Base-by-base conservation (phyloP, 305 asterid species). In the Rubia balearica region DNA sequence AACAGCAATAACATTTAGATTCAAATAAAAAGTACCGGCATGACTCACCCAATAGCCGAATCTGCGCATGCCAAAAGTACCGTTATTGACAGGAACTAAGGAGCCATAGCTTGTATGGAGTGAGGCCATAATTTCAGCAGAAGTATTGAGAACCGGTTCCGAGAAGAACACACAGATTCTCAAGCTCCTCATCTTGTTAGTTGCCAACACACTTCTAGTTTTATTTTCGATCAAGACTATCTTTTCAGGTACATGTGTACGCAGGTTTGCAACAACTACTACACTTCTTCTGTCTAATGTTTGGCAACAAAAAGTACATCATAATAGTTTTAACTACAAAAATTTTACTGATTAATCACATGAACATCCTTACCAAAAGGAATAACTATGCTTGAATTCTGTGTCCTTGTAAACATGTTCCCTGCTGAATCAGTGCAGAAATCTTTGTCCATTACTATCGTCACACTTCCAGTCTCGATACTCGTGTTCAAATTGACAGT, bases 361-460 rank as follows among this genome's bases (percentile, higher is more conserved):
- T 33, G 38, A 33, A 33, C 38, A 33, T 33, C 6, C 92, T 84
- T 82, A 91, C 98, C 98, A 73, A 84, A 85, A 83, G 81, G 97
- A 76, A 94, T 67, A 74, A 83, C 60, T 19, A 85, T 56, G 70
- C 90, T 86, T 19, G 99, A 94, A 81, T 89, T 87, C 30, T 76
- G 82, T 36, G 93, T 82, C 81, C 98, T 78, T 14, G 79, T 73
- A 60, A 91, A 89, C 59, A 41, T 77, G 71, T 91, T 91, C 67
- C 96, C 96, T 21, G 96, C 96, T 61, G 88, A 64, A 72, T 94
- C 99, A 48, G 87, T 77, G 55, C 96, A 94, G 83, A 89, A 84
- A 72, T 70, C 71, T 78, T 79, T 88, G 73, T 87, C 96, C 96
- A 89, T 85, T 55, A 88, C 82, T 69, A 89, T 68, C 69, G 83